phyloP scores from a whole-genome alignment of 1,139 yeast species.

The Saccharomyces hybrid region DNA sequence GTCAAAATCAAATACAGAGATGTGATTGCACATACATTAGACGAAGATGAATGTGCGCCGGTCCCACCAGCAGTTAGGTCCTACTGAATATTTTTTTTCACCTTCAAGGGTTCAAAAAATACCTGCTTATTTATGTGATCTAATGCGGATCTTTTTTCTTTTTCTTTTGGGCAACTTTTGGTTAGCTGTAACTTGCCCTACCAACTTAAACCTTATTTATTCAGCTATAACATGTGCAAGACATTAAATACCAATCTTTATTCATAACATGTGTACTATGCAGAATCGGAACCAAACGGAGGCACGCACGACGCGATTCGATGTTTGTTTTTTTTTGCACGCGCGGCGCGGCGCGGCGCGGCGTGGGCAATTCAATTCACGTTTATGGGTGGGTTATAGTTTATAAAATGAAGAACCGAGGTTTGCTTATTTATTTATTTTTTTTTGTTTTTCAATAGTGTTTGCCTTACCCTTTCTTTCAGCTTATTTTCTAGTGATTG shows the following conservation, averaged over 20 bases:
- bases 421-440: not conserved
- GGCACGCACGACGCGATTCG: too few relatives aligned
- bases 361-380: too few relatives aligned
- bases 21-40: conserved; percentile 77
- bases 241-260: not conserved
- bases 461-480: conserved; percentile 11
- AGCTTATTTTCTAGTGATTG: conserved; percentile 18
- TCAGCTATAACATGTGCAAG: not conserved
- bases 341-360: too few relatives aligned
- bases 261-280: not conserved
- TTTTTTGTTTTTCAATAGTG: not conserved
- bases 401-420: not conserved
- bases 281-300: too few relatives aligned
- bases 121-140: too few relatives aligned
- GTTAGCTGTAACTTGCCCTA: too few relatives aligned
- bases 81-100: conserved; percentile 35
- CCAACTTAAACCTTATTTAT: not conserved
- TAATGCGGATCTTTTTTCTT: not conserved
- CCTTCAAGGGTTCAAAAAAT: not conserved
- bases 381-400: not conserved
- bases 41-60: conserved; percentile 85
- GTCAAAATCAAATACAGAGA: conserved; percentile 79
- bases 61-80: conserved; percentile 97
- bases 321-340: too few relatives aligned
- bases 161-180: not conserved